phyloP scores from a whole-genome alignment of 345 rosid genomes.

The Citrus hindsii region DNA sequence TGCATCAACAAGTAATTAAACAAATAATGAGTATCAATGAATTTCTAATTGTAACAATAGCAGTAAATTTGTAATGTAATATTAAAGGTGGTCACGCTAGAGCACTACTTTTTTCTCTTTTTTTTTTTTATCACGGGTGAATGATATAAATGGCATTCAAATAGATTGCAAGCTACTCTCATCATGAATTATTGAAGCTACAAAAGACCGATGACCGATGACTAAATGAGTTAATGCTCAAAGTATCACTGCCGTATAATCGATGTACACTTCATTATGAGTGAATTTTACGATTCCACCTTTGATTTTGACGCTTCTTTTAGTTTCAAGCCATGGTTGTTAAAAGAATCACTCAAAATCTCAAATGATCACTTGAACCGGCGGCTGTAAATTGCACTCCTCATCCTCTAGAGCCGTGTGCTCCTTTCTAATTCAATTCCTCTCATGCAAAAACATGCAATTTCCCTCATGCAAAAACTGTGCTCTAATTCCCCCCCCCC shows the following conservation, averaged over 20 bases:
- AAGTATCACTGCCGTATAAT: constrained; percentile 20
- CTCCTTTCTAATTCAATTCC: neutral
- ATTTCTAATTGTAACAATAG: neutral
- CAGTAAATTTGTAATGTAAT: no score
- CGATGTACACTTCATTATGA: neutral
- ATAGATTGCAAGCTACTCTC: neutral
- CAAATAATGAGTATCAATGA: neutral
- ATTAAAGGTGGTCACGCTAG: no score
- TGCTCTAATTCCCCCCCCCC: no score
- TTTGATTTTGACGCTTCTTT: neutral
- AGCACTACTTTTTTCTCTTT: neutral
- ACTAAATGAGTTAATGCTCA: neutral
- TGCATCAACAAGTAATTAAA: no score
- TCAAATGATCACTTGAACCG: neutral
- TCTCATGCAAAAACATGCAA: no score
- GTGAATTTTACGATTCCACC: no score
- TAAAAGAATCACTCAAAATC: no score
- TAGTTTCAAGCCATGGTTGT: neutral
- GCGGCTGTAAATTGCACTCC: neutral
- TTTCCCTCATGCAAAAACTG: no score
- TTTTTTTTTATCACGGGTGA: no score
- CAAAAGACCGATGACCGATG: neutral
- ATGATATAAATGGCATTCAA: neutral
- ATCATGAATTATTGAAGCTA: neutral
- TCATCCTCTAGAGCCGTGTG: neutral